Conservation (phyloP, 2,329 filamentous ascomycete species). For the Ampelomyces quisqualis region DNA sequence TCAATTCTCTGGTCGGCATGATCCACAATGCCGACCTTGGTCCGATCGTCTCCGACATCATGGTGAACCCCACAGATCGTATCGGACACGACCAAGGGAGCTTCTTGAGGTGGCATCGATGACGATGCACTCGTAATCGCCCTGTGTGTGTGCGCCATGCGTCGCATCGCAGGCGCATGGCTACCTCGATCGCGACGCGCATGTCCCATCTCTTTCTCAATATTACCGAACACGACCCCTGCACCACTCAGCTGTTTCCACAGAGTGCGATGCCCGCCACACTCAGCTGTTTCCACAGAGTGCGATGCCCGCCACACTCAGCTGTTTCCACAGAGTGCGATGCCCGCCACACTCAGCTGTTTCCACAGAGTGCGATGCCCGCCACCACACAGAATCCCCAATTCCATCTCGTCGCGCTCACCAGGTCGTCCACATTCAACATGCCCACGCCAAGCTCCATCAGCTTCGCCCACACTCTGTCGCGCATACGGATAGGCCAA, state of each 20-base stretch:
- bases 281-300: constrained; percentile 27
- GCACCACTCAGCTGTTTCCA: constrained; percentile 18
- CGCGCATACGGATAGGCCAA: constrained; percentile 23
- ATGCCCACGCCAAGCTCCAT: constrained; percentile 16
- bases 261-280: constrained; percentile 29
- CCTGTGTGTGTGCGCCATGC: too few species aligned
- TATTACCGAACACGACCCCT: too few species aligned
- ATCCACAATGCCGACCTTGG: too few species aligned
- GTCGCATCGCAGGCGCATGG: too few species aligned
- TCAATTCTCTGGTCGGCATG: too few species aligned
- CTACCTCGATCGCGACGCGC: too few species aligned
- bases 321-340: constrained; percentile 26
- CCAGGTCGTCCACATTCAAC: constrained; percentile 26
- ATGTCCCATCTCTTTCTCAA: neutral
- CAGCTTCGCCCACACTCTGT: constrained; percentile 24
- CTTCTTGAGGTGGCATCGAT: too few species aligned
- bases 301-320: constrained; percentile 25
- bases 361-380: constrained; percentile 27
- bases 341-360: constrained; percentile 24
- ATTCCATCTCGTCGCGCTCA: constrained; percentile 26
- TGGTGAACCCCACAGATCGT: too few species aligned
- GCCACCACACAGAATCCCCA: constrained; percentile 32
- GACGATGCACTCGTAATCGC: too few species aligned
- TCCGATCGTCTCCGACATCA: too few species aligned
- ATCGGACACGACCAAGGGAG: too few species aligned